These are phyloP conservation scores for Beauveria bassiana DNA, from an alignment of 2,329 filamentous ascomycete genomes.

Conservation along the genomic window DNA sequence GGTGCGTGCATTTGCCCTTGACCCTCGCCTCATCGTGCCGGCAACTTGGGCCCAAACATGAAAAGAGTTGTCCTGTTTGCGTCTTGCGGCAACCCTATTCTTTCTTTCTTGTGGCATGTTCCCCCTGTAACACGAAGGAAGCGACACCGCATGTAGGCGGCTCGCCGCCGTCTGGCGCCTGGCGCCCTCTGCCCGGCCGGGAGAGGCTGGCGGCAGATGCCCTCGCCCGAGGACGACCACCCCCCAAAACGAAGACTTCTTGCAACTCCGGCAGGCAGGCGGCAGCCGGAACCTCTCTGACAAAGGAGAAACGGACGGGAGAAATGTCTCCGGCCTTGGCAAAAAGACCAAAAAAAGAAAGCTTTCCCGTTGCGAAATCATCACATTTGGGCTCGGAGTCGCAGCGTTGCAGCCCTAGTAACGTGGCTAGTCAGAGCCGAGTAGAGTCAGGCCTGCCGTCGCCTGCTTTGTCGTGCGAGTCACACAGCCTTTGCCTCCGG, in stretches of 20 bases:
- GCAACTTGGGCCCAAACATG: background rate
- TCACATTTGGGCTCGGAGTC: background rate
- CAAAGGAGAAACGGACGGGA: background rate
- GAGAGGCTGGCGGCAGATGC: background rate
- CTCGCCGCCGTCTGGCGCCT: background rate
- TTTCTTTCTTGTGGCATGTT: too few species aligned
- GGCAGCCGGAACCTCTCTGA: too few species aligned
- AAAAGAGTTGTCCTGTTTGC: too few species aligned
- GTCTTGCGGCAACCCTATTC: too few species aligned
- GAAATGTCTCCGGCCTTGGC: background rate
- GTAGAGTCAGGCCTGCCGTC: background rate
- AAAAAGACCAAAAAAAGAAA: background rate
- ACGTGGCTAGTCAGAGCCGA: background rate
- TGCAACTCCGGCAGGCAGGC: too few species aligned
- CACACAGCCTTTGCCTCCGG: background rate
- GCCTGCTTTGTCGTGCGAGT: background rate
- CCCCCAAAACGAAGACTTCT: too few species aligned
- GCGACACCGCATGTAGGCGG: background rate
- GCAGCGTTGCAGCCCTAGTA: constrained; percentile 1
- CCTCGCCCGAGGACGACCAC: background rate
- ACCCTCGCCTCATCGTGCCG: background rate
- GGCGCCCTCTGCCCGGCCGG: background rate
- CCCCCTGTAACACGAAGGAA: too few species aligned
- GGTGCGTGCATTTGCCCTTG: background rate
- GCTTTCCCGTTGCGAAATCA: background rate